Conservation (phyloP, 2,329 filamentous ascomycete genomes). For the Colletotrichum sidae region DNA sequence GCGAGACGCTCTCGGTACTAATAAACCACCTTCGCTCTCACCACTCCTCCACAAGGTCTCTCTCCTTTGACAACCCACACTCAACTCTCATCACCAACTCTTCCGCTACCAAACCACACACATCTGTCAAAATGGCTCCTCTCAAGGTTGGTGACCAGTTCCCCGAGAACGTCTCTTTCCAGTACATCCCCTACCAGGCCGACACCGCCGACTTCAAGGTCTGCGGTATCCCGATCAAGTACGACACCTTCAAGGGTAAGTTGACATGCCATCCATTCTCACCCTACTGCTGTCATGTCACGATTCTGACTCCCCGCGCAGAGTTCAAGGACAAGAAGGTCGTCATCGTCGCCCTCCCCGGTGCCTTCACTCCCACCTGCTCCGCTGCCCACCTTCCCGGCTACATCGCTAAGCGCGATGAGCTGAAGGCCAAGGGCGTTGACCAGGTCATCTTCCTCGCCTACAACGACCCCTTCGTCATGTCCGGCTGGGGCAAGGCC, state of each 20-base stretch:
- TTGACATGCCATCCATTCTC: background rate
- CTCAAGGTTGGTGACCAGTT: conserved; percentile 87
- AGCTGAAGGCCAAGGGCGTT: conserved; percentile 83
- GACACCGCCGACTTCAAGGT: conserved; percentile 76
- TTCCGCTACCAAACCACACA: background rate
- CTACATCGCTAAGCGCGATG: conserved; percentile 78
- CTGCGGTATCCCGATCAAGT: conserved; percentile 83
- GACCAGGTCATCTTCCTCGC: conserved; percentile 86
- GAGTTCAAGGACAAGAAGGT: conserved; percentile 69
- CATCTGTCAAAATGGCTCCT: conserved; percentile 62
- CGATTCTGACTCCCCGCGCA: conserved; percentile 41
- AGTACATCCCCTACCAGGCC: conserved; percentile 81
- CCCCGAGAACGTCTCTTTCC: conserved; percentile 84
- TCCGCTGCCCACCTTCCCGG: conserved; percentile 83
- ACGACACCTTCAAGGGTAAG: conserved; percentile 80
- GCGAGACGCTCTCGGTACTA: conserved; percentile 25
- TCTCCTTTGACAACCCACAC: conserved; percentile 6
- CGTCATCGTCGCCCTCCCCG: conserved; percentile 68
- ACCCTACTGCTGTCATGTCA: conserved; percentile 1
- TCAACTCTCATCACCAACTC: background rate
- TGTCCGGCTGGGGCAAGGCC: conserved; percentile 91
- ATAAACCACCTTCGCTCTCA: conserved; percentile 10
- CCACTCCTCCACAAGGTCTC: background rate
- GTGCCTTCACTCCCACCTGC: conserved; percentile 90
- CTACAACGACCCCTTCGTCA: conserved; percentile 87